Evolutionary conservation across 106 monocot genomes (phyloP), one percentile per base, ranked within the genome.

Genomic region (Acorus calamus): DNA sequence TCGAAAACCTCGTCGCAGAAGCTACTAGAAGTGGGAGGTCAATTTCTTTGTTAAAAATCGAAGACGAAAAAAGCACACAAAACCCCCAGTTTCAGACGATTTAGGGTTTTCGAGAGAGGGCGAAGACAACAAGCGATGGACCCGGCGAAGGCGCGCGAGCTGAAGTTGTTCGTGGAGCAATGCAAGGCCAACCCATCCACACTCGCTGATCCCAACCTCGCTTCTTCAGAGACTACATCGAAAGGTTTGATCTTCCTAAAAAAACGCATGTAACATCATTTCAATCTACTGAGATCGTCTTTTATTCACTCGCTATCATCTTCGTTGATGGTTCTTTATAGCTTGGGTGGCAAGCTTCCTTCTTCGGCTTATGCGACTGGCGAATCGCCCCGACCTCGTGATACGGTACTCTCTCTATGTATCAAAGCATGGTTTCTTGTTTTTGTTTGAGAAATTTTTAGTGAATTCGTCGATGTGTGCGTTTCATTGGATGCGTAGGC

Each of bases 171-270:
- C 73, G 77, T 94, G 49, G 86, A 94, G 49, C 84, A 79, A 64
- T 94, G 89, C 78, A 66, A 77, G 74, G 77, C 65, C 3, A 82
- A 80, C n/a, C 90, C 94, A 42, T 56, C 79, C 46, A 55, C 87
- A 61, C 89, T 94, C 62, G 4, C 47, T 70, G 89, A 89, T 13
- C 94, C 94, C 5, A 80, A 79, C 65, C 55, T 94, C 70, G 52
- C 90, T 94, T 94, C 81, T 91, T 91, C 74, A 71, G 87, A 7
- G 87, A 91, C 46, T 86, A 86, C 56, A 76, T 96, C 62, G 86
- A 90, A 73, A 87, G 94, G 94, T 89, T 52, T 44, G 42, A 50
- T 11, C 46, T 43, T 7, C 44, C 11, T 51, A 28, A 28, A 28
- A 28, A 28, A 28, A 28, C 28, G 28, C 28, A 28, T 28, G 28